Evolutionary conservation across 2,329 filamentous ascomycete species (phyloP), one percentile per base, ranked within the genome.

Genomic region (Diaporthe australafricana): DNA sequence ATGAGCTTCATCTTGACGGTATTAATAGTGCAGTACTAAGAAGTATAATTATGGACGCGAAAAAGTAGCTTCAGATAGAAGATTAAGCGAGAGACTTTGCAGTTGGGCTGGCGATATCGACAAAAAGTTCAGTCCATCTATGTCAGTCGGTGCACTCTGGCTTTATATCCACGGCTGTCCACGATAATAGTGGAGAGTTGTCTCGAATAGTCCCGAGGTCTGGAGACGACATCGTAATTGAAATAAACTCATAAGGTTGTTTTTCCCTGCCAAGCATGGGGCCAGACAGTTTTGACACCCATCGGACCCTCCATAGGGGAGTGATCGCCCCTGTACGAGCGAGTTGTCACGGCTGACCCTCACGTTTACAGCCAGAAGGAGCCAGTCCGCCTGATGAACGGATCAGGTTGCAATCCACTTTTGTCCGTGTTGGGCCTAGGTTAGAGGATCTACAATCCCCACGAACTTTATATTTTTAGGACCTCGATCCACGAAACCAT

Each of bases 401-500:
- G 60, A 50, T 50, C 60, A 65, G 27, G 45, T 65, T 27, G 60
- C 60, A 20, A 20, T 50, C 60, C 60, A 50, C 60, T 65, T 50
- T 50, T 65, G 60, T 65, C 60, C 60, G 60, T 50, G 60, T 65
- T 50, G n/a, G 30, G 30, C 8, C n/a, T 27, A 30, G 14, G 45
- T 50, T 50, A 38, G 60, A 50, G 42, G 60, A 65, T 65, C 60
- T 47, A 38, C 60, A 30, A 38, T 65, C 60, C 60, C 60, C 60
- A 65, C 60, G 60, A 65, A 65, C n/a, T 65, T 20, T 65, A 65
- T 50, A 65, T 50, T 65, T 65, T 65, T 65, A 50, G 60, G 60
- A 65, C 30, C 45, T 35, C 38, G 22, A 65, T 2, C 60, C 45
- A 65, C 60, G 45, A 65, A 38, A 25, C n/a, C 27, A 65, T 65